A percentile compares a stretch with the other conserved stretches of the same genome.
Evolutionary conservation across 2,329 filamentous ascomycete species (phyloP).

Genomic region (Coniochaeta sp.): DNA sequence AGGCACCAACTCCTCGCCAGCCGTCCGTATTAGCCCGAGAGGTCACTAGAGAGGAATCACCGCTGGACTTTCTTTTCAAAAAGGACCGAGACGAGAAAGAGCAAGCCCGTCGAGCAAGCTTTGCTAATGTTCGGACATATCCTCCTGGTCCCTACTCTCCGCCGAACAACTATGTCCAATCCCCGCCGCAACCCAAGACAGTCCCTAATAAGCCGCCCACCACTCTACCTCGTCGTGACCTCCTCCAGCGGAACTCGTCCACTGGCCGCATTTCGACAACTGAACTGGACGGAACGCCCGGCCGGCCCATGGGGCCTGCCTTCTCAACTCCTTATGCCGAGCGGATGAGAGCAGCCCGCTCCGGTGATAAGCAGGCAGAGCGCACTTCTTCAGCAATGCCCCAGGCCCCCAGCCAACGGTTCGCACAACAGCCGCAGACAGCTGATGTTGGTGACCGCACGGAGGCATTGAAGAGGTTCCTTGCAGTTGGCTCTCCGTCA

Average conservation of each 20-base stretch:
- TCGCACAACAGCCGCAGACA: conserved; percentile 14
- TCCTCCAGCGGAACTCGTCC: conserved; percentile 35
- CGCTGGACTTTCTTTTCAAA: conserved; percentile 84
- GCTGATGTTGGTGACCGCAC: conserved; percentile 27
- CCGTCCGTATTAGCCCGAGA: conserved; percentile 21
- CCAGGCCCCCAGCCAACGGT: conserved; percentile 4
- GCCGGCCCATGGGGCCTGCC: conserved; percentile 51
- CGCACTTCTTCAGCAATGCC: background rate
- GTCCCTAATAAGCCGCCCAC: conserved; percentile 24
- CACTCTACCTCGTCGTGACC: conserved; percentile 24
- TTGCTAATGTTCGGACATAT: conserved; percentile 32
- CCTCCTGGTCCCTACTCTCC: conserved; percentile 43
- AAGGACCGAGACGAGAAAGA: conserved; percentile 75
- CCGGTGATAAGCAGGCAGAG: conserved; percentile 15
- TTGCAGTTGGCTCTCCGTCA: conserved; percentile 19
- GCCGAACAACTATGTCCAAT: conserved; percentile 23
- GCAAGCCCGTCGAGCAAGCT: conserved; percentile 46
- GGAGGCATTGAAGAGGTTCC: conserved; percentile 50
- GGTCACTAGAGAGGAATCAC: conserved; percentile 53
- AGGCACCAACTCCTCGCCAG: conserved; percentile 38
- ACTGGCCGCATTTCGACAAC: conserved; percentile 53
- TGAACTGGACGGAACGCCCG: conserved; percentile 57
- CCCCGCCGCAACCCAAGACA: conserved; percentile 20
- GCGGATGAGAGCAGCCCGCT: conserved; percentile 48
- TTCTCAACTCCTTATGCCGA: conserved; percentile 62